These are phyloP conservation scores for Suillus variegatus DNA, from an alignment of 768 basidiomycete genomes.

Conservation along the genomic window DNA sequence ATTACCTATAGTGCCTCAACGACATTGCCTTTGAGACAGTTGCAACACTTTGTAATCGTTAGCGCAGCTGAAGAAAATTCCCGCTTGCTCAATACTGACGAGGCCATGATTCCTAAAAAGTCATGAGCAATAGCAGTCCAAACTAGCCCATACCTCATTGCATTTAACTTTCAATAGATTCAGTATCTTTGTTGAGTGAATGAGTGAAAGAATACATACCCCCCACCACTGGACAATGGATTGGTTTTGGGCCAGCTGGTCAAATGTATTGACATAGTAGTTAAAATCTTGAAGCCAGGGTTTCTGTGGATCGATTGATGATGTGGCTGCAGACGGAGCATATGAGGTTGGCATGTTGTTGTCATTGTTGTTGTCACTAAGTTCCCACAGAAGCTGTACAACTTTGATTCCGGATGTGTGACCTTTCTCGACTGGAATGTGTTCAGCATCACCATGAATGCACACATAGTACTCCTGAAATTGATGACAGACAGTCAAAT, in stretches of 20 bases:
- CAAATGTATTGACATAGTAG: slow-evolving; percentile 21
- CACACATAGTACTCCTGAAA: slow-evolving; percentile 13
- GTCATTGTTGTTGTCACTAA: slow-evolving; percentile 13
- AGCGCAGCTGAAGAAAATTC: slow-evolving; percentile 42
- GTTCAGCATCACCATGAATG: background rate
- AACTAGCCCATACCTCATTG: slow-evolving; percentile 21
- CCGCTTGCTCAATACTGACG: slow-evolving; percentile 37
- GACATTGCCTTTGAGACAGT: slow-evolving; percentile 35
- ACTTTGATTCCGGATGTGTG: background rate
- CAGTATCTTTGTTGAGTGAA: background rate
- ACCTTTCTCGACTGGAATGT: background rate
- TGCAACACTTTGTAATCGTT: slow-evolving; percentile 36
- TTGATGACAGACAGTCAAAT: background rate
- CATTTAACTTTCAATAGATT: slow-evolving; percentile 23
- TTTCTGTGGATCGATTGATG: background rate
- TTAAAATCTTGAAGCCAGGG: slow-evolving; percentile 26
- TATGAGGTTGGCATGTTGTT: slow-evolving; percentile 5
- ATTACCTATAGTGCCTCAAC: slow-evolving; percentile 36
- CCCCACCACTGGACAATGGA: slow-evolving; percentile 36
- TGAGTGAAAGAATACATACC: slow-evolving; percentile 15
- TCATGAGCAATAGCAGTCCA: slow-evolving; percentile 39
- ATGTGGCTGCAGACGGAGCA: slow-evolving; percentile 3
- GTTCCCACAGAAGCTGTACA: background rate
- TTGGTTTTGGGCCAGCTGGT: slow-evolving; percentile 11
- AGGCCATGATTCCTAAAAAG: slow-evolving; percentile 39